These are phyloP conservation scores for Calycina herbarum DNA, from an alignment of 2,329 filamentous ascomycete species.

Conservation along the genomic window DNA sequence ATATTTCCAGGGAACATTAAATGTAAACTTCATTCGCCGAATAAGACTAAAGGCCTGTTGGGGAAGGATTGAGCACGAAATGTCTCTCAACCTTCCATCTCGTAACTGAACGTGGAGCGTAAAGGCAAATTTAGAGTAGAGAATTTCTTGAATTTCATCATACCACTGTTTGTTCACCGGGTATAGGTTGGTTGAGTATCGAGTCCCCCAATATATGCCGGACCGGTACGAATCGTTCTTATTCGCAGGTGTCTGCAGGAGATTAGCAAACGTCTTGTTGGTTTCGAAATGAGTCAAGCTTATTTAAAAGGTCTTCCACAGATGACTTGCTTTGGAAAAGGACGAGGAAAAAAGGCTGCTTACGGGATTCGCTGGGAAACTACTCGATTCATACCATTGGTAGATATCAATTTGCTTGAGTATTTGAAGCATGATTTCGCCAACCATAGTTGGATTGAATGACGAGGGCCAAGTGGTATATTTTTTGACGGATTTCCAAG, in stretches of 20 bases:
- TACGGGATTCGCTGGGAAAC: neutral
- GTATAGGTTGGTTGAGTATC: neutral
- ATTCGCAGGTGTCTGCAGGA: neutral
- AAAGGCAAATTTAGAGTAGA: neutral
- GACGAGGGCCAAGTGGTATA: neutral
- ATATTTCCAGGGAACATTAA: neutral
- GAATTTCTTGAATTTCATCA: neutral
- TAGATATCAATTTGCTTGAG: neutral
- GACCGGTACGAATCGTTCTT: neutral
- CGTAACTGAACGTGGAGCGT: neutral
- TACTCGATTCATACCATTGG: neutral
- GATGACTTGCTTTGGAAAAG: neutral
- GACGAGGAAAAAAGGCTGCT: neutral
- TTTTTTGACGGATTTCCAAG: neutral
- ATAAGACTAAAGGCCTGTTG: neutral
- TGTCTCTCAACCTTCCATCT: neutral
- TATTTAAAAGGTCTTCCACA: too few species aligned
- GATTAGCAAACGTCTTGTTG: too few species aligned
- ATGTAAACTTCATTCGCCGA: neutral
- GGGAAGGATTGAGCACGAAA: neutral
- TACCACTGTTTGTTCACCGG: neutral
- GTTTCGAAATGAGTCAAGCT: too few species aligned
- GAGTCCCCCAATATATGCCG: neutral
- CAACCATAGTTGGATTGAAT: neutral
- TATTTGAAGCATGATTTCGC: too few species aligned